Conservation (phyloP, 495 filamentous ascomycete genomes). For the Penicillium waksmanii region DNA sequence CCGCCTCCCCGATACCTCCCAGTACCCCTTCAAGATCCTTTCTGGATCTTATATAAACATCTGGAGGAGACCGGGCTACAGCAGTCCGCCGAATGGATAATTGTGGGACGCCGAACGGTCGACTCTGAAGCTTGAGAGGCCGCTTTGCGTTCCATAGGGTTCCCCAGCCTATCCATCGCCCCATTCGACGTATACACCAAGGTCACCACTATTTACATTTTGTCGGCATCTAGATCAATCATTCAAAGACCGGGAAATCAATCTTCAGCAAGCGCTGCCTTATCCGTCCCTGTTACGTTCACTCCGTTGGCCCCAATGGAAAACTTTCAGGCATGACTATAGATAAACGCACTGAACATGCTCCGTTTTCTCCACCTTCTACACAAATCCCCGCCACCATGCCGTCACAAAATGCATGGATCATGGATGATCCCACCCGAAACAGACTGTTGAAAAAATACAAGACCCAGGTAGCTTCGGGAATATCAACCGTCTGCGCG, state of each 20-base stretch:
- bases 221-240: not conserved
- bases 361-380: constrained; percentile 36
- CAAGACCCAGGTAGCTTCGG: constrained; percentile 52
- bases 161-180: constrained; percentile 35
- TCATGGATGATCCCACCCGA: constrained; percentile 44
- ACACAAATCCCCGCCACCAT: constrained; percentile 37
- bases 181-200: constrained; percentile 12
- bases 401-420: constrained; percentile 41
- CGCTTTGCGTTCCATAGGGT: constrained; percentile 59
- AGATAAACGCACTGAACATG: constrained; percentile 50
- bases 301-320: constrained; percentile 36
- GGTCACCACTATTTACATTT: not conserved
- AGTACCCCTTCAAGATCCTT: not conserved
- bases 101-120: constrained; percentile 58
- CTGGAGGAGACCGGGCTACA: constrained; percentile 20
- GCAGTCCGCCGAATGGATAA: constrained; percentile 41
- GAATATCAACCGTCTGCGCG: constrained; percentile 46
- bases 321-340: constrained; percentile 45
- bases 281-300: not conserved
- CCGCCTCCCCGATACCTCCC: not conserved
- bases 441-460: constrained; percentile 50
- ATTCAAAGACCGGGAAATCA: not conserved
- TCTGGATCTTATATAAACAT: not conserved
- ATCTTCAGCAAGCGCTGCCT: not conserved
- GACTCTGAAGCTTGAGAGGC: constrained; percentile 52